Conservation (phyloP, 768 basidiomycete genomes). For the Sporobolomyces phaffii region DNA sequence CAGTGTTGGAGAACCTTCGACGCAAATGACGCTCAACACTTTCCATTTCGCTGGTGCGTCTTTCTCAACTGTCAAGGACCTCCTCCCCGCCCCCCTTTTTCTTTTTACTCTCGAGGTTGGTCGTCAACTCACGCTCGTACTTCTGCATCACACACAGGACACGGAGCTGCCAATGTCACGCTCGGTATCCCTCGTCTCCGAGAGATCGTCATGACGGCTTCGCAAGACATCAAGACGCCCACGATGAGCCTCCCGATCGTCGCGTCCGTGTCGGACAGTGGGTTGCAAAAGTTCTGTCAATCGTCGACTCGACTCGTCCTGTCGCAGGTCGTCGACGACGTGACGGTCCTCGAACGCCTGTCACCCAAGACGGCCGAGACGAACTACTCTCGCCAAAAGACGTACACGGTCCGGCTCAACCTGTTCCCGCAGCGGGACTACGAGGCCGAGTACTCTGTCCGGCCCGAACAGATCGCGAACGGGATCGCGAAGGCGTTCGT, state of each 20-base stretch:
- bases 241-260: constrained; percentile 78
- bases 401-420: constrained; percentile 70
- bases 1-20: constrained; percentile 96
- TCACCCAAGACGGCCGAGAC: constrained; percentile 52
- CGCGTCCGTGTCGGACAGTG: constrained; percentile 56
- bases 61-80: background rate
- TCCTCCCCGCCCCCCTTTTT: too few relatives aligned
- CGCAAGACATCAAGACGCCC: constrained; percentile 89
- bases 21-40: constrained; percentile 99
- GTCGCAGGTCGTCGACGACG: constrained; percentile 77
- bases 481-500: constrained; percentile 72
- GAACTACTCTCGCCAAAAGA: constrained; percentile 64
- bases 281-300: constrained; percentile 66
- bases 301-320: constrained; percentile 75
- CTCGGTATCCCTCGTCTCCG: constrained; percentile 96
- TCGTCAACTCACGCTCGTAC: background rate
- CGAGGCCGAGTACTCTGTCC: constrained; percentile 69
- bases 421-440: constrained; percentile 87
- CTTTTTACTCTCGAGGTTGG: too few relatives aligned
- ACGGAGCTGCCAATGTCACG: constrained; percentile 98
- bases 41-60: constrained; percentile 92
- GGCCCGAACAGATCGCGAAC: constrained; percentile 63
- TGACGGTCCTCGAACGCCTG: constrained; percentile 72
- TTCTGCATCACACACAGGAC: constrained; percentile 54
- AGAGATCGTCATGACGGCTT: constrained; percentile 99